Percentiles rank a stretch among this genome's conserved stretches.
These are phyloP conservation scores for Hirsutella rhossiliensis DNA, from an alignment of 2,329 filamentous ascomycete genomes.

Conservation along the genomic window DNA sequence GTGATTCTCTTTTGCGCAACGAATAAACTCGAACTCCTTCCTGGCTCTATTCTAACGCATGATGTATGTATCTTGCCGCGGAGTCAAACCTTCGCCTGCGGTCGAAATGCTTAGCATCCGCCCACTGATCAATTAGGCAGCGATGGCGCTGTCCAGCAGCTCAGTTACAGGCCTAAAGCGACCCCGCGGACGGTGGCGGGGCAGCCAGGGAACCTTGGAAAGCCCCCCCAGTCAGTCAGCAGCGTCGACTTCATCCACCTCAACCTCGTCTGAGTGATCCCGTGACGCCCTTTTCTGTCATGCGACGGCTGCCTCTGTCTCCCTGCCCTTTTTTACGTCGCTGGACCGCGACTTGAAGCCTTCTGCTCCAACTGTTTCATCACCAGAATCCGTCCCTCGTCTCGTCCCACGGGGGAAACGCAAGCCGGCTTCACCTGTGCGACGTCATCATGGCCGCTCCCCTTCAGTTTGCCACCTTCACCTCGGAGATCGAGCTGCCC, in stretches of 20 bases:
- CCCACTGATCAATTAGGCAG: too few relatives aligned
- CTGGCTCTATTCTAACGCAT: too few relatives aligned
- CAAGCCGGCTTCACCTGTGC: neutral
- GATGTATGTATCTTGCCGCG: too few relatives aligned
- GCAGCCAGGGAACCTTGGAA: neutral
- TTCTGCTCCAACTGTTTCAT: neutral
- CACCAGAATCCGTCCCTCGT: neutral
- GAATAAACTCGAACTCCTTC: too few relatives aligned
- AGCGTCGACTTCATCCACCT: constrained; percentile 7
- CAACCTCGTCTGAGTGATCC: constrained; percentile 2
- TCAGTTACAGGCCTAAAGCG: neutral
- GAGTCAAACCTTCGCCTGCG: too few relatives aligned
- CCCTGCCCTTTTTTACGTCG: neutral
- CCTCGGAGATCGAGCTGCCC: constrained; percentile 86
- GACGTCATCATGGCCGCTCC: constrained; percentile 31
- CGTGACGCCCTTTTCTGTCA: constrained; percentile 11
- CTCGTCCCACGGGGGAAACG: neutral
- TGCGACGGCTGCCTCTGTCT: constrained; percentile 7
- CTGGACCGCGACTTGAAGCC: neutral
- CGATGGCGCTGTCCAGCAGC: too few relatives aligned
- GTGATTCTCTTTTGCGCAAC: too few relatives aligned
- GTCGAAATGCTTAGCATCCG: too few relatives aligned
- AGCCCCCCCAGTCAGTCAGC: neutral
- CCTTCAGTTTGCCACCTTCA: constrained; percentile 72
- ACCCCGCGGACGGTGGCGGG: neutral